Evolutionary conservation across 306 rosid species (phyloP).

Genomic region (Fagus crenata): DNA sequence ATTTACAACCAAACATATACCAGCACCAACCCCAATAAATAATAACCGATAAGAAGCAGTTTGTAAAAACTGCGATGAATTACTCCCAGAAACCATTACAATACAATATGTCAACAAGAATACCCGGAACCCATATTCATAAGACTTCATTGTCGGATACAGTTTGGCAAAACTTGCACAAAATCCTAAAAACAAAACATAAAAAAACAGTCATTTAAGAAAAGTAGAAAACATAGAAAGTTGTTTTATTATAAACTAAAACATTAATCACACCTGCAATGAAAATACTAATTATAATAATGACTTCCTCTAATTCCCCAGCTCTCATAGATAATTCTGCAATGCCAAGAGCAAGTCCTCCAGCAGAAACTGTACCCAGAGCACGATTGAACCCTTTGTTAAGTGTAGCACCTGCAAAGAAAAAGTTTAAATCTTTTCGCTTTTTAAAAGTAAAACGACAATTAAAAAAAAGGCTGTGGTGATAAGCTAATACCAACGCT

Average conservation of each 20-base stretch:
- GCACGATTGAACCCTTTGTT: slow-evolving; percentile 77
- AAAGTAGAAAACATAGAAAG: neutral
- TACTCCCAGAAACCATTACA: slow-evolving; percentile 60
- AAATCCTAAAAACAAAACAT: slow-evolving; percentile 46
- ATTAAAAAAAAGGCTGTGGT: neutral
- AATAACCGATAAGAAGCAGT: slow-evolving; percentile 65
- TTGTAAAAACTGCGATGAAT: slow-evolving; percentile 38
- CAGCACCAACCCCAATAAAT: slow-evolving; percentile 72
- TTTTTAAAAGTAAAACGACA: neutral
- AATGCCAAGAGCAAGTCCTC: slow-evolving; percentile 60
- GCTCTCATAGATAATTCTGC: slow-evolving; percentile 42
- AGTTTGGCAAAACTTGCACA: slow-evolving; percentile 51
- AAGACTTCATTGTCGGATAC: slow-evolving; percentile 66
- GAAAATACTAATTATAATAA: slow-evolving; percentile 49
- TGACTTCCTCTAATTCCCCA: slow-evolving; percentile 45
- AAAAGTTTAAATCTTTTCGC: slow-evolving; percentile 6
- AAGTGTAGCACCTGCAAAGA: slow-evolving; percentile 61
- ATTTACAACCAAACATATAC: slow-evolving; percentile 53
- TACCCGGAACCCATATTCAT: slow-evolving; percentile 76
- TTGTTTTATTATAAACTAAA: neutral
- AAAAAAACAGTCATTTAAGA: neutral
- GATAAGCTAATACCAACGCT: slow-evolving; percentile 54
- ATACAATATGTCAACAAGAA: slow-evolving; percentile 76
- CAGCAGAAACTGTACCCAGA: slow-evolving; percentile 74
- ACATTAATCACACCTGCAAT: slow-evolving; percentile 59